A percentile compares a stretch with the other conserved stretches of the same genome.
Evolutionary conservation across 495 filamentous ascomycete genomes (phyloP).

Genomic region (Hypoxylon perforatum): DNA sequence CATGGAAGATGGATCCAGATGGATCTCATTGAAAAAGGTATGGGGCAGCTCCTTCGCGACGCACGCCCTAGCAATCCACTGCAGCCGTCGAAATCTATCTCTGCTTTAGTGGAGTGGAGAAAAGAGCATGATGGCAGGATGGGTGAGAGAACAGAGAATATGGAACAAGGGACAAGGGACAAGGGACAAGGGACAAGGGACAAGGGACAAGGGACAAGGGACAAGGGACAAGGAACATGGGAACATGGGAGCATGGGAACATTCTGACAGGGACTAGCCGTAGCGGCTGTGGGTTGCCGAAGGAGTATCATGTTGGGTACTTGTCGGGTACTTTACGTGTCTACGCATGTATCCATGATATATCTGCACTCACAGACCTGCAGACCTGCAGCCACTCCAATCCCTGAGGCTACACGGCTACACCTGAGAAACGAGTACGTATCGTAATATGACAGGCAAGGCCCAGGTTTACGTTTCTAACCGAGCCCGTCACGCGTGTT

Average conservation of each 20-base stretch:
- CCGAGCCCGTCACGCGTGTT: conserved; percentile 25
- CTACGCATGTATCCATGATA: background rate
- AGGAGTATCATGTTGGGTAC: conserved; percentile 6
- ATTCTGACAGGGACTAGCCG: conserved; percentile 32
- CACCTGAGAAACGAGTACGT: too few relatives aligned
- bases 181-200: too few relatives aligned
- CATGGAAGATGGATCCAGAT: conserved; percentile 33
- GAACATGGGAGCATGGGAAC: too few relatives aligned
- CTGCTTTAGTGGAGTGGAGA: conserved; percentile 33
- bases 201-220: too few relatives aligned
- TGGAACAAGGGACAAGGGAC: too few relatives aligned
- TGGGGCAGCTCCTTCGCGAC: conserved; percentile 27
- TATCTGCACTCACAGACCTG: background rate
- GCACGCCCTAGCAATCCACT: conserved; percentile 26
- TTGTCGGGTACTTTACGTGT: conserved; percentile 10
- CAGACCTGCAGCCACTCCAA: background rate
- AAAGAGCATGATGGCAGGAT: background rate
- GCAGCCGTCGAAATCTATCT: conserved; percentile 37
- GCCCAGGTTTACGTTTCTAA: background rate
- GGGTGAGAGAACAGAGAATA: too few relatives aligned
- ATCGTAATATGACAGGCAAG: too few relatives aligned
- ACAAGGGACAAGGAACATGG: too few relatives aligned
- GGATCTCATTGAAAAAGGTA: conserved; percentile 32
- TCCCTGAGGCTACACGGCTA: background rate
- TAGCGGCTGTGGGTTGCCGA: conserved; percentile 39